phyloP scores from a whole-genome alignment of 345 rosid genomes.

The Citrus glauca region DNA sequence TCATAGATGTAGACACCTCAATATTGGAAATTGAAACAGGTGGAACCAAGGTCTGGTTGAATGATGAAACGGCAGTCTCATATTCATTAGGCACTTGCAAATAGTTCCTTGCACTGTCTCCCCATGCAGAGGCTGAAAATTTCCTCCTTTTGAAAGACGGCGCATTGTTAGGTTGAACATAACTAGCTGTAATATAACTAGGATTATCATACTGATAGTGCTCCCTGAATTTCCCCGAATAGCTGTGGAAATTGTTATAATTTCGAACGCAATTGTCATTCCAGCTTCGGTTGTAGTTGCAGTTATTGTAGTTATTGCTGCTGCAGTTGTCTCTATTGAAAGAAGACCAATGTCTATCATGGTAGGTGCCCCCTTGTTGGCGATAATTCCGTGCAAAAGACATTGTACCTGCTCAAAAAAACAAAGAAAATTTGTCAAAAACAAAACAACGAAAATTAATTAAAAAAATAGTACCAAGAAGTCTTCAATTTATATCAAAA shows the following conservation, averaged over 20 bases:
- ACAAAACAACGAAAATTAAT: neutral
- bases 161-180: constrained; percentile 30
- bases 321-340: constrained; percentile 24
- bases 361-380: constrained; percentile 36
- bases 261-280: constrained; percentile 18
- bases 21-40: constrained; percentile 36
- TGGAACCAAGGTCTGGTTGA: constrained; percentile 23
- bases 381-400: constrained; percentile 41
- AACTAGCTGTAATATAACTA: constrained; percentile 11
- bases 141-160: constrained; percentile 60
- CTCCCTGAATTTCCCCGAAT: constrained; percentile 31
- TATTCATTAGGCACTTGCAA: constrained; percentile 11
- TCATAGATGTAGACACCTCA: constrained; percentile 38
- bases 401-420: constrained; percentile 29
- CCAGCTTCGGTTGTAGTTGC: constrained; percentile 26
- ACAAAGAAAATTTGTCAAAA: neutral
- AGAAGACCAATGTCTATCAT: constrained; percentile 30
- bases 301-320: constrained; percentile 14
- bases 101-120: constrained; percentile 29
- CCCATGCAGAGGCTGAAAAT: constrained; percentile 48
- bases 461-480: neutral
- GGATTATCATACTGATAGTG: neutral
- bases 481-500: neutral
- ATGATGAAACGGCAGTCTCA: constrained; percentile 19
- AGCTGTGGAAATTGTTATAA: constrained; percentile 20